Conservation (phyloP, 129 eudicot species). For the Heracleum sosnowskyi region DNA sequence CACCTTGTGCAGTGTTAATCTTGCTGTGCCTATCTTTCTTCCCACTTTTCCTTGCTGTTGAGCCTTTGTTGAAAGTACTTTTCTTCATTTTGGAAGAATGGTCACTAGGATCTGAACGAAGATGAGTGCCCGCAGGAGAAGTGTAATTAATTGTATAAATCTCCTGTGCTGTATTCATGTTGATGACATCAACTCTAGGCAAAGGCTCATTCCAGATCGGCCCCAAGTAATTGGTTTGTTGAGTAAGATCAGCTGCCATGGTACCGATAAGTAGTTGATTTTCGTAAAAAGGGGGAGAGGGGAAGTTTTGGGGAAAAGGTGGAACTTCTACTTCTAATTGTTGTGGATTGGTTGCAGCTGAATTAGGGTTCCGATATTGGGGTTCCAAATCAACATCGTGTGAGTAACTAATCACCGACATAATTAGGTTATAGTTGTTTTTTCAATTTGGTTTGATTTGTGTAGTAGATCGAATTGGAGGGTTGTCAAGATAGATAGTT, state of each 20-base stretch:
- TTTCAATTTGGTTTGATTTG: not conserved
- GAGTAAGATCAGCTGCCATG: constrained; percentile 7
- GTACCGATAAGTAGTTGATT: constrained; percentile 10
- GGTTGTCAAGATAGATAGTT: not conserved
- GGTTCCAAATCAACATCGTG: not conserved
- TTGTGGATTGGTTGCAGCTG: constrained; percentile 1
- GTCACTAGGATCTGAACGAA: not conserved
- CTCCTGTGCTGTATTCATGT: constrained; percentile 3
- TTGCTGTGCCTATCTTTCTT: constrained; percentile 66
- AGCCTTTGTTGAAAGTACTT: constrained; percentile 1
- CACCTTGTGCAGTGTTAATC: constrained; percentile 53
- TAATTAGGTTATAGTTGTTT: not conserved
- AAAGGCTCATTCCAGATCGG: not conserved
- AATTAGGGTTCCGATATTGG: constrained; percentile 10
- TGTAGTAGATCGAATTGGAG: not conserved
- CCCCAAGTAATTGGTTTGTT: not conserved
- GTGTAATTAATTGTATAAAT: not conserved
- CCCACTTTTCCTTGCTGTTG: constrained; percentile 22
- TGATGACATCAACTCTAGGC: not conserved
- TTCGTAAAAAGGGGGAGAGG: constrained; percentile 32
- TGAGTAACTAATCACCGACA: not conserved
- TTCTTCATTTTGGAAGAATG: constrained; percentile 22
- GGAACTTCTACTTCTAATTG: constrained; percentile 18
- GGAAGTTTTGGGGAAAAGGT: constrained; percentile 27
- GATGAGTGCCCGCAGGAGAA: not conserved